Conservation (phyloP, 1,284 basidiomycete species). For the Ganoderma lingzhi region DNA sequence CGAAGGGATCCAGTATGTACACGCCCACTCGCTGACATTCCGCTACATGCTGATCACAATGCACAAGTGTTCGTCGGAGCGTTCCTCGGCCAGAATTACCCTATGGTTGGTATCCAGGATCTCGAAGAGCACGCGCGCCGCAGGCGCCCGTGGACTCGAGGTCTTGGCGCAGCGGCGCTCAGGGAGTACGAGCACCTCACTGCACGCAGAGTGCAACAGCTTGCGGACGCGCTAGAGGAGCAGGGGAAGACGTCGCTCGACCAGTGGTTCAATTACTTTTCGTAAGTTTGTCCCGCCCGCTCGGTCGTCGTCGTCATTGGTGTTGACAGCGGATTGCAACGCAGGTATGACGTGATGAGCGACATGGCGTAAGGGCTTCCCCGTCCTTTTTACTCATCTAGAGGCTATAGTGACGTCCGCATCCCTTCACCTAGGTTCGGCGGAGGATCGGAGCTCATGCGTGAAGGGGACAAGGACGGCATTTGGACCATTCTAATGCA, state of each 20-base stretch:
- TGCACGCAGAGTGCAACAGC: slow-evolving; percentile 25
- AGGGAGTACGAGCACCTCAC: slow-evolving; percentile 35
- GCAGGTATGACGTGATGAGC: slow-evolving; percentile 37
- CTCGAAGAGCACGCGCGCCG: slow-evolving; percentile 31
- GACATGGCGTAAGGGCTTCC: slow-evolving; percentile 35
- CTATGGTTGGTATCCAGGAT: slow-evolving; percentile 13
- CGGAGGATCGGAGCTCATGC: slow-evolving; percentile 34
- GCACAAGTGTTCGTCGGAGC: not conserved
- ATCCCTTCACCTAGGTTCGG: slow-evolving; percentile 29
- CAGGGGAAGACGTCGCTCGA: slow-evolving; percentile 30
- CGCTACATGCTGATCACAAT: not conserved
- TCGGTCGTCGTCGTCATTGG: not conserved
- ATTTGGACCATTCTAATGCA: slow-evolving; percentile 21
- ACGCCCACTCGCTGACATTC: not conserved
- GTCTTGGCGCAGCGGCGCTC: slow-evolving; percentile 32
- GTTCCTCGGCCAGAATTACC: slow-evolving; percentile 2
- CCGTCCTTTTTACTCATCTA: not conserved
- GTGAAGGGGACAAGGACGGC: slow-evolving; percentile 25
- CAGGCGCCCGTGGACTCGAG: slow-evolving; percentile 35
- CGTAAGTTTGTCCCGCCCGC: slow-evolving; percentile 24
- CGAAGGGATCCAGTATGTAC: not conserved
- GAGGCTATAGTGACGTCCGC: not conserved
- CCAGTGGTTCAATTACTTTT: slow-evolving; percentile 33
- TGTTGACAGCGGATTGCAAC: too few relatives aligned
- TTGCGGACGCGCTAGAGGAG: slow-evolving; percentile 25